These are phyloP conservation scores for Ogataea polymorpha DNA, from an alignment of 805 yeast species.

Conservation along the genomic window DNA sequence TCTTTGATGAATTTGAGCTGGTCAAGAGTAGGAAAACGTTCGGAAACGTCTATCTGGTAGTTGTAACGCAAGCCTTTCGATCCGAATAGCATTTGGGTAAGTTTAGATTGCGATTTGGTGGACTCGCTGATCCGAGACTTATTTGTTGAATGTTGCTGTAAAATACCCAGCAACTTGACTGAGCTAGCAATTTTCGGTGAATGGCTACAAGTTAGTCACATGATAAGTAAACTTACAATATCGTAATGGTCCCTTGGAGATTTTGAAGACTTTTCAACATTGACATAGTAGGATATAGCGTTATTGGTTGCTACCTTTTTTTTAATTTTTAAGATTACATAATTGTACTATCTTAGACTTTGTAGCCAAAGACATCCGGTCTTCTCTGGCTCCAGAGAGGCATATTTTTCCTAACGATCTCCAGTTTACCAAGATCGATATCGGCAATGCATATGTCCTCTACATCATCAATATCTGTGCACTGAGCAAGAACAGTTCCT, in stretches of 20 bases:
- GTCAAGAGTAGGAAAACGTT: conserved; percentile 29
- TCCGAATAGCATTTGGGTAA: conserved; percentile 13
- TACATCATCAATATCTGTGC: conserved; percentile 40
- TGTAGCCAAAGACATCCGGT: conserved; percentile 52
- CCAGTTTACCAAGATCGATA: conserved; percentile 50
- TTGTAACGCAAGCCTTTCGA: conserved; percentile 17
- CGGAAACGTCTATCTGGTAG: conserved; percentile 26
- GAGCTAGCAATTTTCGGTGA: conserved; percentile 26
- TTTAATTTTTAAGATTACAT: background rate
- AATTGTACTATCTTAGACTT: conserved; percentile 21
- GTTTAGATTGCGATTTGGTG: conserved; percentile 3
- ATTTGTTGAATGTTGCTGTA: conserved; percentile 8
- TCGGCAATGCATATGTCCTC: conserved; percentile 58
- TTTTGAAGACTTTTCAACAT: conserved; percentile 45
- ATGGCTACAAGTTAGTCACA: conserved; percentile 19
- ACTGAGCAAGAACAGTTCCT: conserved; percentile 72
- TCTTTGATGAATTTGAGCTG: conserved; percentile 30
- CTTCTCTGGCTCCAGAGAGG: conserved; percentile 77
- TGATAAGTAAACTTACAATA: conserved; percentile 32
- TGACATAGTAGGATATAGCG: conserved; percentile 35
- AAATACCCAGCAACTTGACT: conserved; percentile 2
- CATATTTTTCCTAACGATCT: conserved; percentile 61
- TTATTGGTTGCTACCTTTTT: background rate
- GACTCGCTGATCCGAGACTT: conserved; percentile 4
- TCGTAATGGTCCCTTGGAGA: conserved; percentile 44